These are phyloP conservation scores for Talaromyces amestolkiae DNA, from an alignment of 2,329 filamentous ascomycete genomes.

Conservation along the genomic window DNA sequence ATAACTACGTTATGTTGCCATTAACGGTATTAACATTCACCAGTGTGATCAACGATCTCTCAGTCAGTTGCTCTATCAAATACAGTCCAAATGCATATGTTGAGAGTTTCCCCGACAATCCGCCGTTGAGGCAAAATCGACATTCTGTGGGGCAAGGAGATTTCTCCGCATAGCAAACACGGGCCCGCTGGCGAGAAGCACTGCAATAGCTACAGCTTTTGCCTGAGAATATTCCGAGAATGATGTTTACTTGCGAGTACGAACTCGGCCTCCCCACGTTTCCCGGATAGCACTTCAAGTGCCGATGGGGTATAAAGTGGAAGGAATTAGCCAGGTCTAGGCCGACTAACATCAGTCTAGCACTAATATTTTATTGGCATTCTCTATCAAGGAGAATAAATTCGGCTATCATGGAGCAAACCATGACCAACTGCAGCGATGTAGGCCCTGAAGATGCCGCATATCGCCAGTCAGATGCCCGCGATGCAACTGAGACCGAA, in stretches of 20 bases:
- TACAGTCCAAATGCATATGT: not conserved
- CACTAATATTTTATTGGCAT: not conserved
- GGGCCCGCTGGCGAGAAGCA: not conserved
- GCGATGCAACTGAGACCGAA: not conserved
- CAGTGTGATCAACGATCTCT: not conserved
- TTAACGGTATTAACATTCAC: no score
- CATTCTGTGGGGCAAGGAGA: not conserved
- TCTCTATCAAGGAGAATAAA: no score
- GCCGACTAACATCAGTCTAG: not conserved
- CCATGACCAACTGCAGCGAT: not conserved
- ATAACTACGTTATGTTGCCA: no score
- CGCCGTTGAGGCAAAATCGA: not conserved
- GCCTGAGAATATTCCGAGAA: not conserved
- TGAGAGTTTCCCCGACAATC: not conserved
- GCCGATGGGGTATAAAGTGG: not conserved
- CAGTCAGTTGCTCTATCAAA: not conserved
- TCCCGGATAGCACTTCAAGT: not conserved
- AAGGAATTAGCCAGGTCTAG: not conserved
- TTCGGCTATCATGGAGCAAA: not conserved
- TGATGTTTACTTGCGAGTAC: not conserved
- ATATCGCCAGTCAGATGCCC: not conserved
- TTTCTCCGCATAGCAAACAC: not conserved
- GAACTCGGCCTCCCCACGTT: not conserved
- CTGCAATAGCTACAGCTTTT: not conserved
- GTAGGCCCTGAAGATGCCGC: not conserved